These are phyloP conservation scores for Gloeopeniophorella convolvens DNA, from an alignment of 768 basidiomycete genomes.

Conservation along the genomic window DNA sequence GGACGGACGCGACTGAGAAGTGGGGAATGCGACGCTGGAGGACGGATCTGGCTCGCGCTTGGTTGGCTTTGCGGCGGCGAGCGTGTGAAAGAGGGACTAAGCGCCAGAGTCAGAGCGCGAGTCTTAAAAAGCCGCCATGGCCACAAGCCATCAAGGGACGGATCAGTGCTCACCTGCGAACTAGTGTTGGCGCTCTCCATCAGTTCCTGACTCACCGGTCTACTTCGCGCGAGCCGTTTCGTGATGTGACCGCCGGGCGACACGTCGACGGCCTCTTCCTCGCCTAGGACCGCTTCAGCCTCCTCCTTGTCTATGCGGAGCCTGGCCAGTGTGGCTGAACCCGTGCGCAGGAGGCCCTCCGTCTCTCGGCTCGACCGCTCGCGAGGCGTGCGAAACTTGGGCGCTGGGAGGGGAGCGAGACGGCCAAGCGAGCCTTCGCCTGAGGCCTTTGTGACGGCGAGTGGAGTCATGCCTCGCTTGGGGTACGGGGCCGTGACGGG, in stretches of 20 bases:
- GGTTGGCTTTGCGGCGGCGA: slow-evolving; percentile 5
- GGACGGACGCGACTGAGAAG: slow-evolving; percentile 11
- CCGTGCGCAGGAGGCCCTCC: slow-evolving; percentile 20
- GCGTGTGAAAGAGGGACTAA: slow-evolving; percentile 9
- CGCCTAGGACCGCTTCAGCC: slow-evolving; percentile 3
- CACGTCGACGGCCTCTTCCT: slow-evolving; percentile 58
- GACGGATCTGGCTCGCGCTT: slow-evolving; percentile 9
- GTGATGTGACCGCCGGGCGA: slow-evolving; percentile 73
- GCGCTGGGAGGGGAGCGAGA: slow-evolving; percentile 22
- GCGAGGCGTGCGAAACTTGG: slow-evolving; percentile 20
- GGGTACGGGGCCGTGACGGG: slow-evolving; percentile 20
- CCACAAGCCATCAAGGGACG: not conserved
- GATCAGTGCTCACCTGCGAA: slow-evolving; percentile 24
- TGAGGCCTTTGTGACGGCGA: slow-evolving; percentile 15
- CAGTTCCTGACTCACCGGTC: slow-evolving; percentile 61
- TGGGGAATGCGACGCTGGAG: slow-evolving; percentile 20
- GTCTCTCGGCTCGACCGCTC: slow-evolving; percentile 6
- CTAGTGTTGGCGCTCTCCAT: slow-evolving; percentile 30
- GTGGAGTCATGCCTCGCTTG: slow-evolving; percentile 19
- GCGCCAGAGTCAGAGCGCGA: not conserved
- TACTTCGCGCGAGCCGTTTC: slow-evolving; percentile 67
- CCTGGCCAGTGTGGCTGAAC: slow-evolving; percentile 19
- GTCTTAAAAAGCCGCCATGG: no score
- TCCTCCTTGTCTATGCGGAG: slow-evolving; percentile 19
- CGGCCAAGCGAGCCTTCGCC: slow-evolving; percentile 19